Evolutionary conservation across 1,284 basidiomycete genomes (phyloP), one percentile per base, ranked within the genome.

Genomic region (Tylopilus sp.): DNA sequence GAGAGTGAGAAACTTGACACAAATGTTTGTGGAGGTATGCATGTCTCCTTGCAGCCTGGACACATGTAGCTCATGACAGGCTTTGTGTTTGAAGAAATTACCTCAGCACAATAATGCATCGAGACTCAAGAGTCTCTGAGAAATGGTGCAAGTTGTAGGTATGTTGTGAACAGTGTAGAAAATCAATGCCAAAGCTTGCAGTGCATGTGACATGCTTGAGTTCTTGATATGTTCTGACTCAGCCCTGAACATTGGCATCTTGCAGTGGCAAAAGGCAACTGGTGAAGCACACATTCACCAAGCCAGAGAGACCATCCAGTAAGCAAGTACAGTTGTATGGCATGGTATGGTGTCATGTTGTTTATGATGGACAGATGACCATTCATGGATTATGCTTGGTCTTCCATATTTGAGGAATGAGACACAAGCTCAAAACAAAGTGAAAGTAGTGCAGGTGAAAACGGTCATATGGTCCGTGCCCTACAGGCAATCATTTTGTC

Each of bases 301-400:
- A 72, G 72, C 71, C 39, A 72, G 70, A 48, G 66, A 31, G 27
- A 72, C 70, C 37, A 50, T 74, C 23, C 62, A n/a, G n/a, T n/a
- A n/a, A n/a, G n/a, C n/a, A n/a, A n/a, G n/a, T n/a, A n/a, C n/a
- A n/a, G n/a, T n/a, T n/a, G n/a, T n/a, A n/a, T n/a, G n/a, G n/a
- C n/a, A n/a, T n/a, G n/a, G n/a, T n/a, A n/a, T n/a, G n/a, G n/a
- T n/a, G n/a, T n/a, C n/a, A n/a, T n/a, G n/a, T n/a, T n/a, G n/a
- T n/a, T n/a, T n/a, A n/a, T n/a, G n/a, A n/a, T n/a, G n/a, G n/a
- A n/a, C n/a, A n/a, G n/a, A n/a, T n/a, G n/a, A n/a, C n/a, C n/a
- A n/a, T n/a, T n/a, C n/a, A n/a, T n/a, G n/a, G n/a, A n/a, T n/a
- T n/a, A n/a, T n/a, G n/a, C n/a, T n/a, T n/a, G n/a, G n/a, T n/a